Conservation (phyloP, 495 filamentous ascomycete species). For the Penicillium crystallinum region DNA sequence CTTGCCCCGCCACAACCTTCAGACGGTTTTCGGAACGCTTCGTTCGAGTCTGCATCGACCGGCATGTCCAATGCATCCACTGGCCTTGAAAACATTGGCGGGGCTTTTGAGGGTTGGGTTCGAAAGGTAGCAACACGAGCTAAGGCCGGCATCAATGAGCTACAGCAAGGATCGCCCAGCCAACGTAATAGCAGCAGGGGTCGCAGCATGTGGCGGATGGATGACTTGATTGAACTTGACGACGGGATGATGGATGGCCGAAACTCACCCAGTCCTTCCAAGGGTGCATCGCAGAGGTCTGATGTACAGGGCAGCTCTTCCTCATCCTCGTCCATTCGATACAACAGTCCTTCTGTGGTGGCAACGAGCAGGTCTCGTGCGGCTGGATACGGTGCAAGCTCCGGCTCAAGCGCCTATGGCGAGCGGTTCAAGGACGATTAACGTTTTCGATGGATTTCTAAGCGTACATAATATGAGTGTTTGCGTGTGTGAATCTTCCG, state of each 20-base stretch:
- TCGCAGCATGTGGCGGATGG: conserved; percentile 37
- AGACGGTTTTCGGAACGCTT: conserved; percentile 28
- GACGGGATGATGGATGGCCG: conserved; percentile 46
- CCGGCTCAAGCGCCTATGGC: conserved; percentile 9
- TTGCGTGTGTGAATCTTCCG: conserved; percentile 12
- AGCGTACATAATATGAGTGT: conserved; percentile 27
- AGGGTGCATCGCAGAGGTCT: conserved; percentile 15
- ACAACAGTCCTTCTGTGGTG: conserved; percentile 26
- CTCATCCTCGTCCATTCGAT: conserved; percentile 21
- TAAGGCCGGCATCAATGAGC: conserved; percentile 36
- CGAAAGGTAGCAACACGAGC: conserved; percentile 62
- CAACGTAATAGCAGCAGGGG: conserved; percentile 30
- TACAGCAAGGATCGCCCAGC: conserved; percentile 30
- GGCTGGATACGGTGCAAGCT: conserved; percentile 9
- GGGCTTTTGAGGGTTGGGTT: conserved; percentile 84
- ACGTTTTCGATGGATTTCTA: conserved; percentile 15
- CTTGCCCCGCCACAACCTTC: conserved; percentile 46
- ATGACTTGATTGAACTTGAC: conserved; percentile 82
- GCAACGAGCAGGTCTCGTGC: conserved; percentile 42
- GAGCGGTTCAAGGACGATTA: conserved; percentile 33
- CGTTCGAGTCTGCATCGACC: conserved; percentile 42
- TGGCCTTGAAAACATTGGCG: conserved; percentile 75
- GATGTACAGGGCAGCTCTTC: conserved; percentile 18
- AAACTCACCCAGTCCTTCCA: conserved; percentile 19
- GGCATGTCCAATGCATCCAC: conserved; percentile 43